Conservation (phyloP, 805 yeast species). For the Naumovozyma castellii region DNA sequence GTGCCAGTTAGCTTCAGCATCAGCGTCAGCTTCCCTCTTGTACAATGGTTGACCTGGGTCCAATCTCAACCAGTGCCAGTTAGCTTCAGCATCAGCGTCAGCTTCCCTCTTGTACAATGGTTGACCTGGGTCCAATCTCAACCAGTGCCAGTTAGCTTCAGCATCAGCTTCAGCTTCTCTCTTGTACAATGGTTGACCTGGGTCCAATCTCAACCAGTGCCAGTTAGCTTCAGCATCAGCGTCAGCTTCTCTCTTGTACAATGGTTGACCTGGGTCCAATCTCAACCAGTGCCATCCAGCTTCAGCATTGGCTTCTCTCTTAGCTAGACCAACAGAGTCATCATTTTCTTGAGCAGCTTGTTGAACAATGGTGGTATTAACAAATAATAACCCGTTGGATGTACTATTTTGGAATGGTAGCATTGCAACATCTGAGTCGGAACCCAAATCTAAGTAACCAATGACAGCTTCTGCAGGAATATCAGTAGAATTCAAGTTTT, state of each 20-base stretch:
- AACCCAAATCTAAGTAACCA: conserved; percentile 24
- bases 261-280: conserved; percentile 19
- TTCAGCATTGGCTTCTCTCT: conserved; percentile 25
- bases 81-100: conserved; percentile 14
- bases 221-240: conserved; percentile 17
- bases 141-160: conserved; percentile 24
- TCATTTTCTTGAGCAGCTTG: conserved; percentile 12
- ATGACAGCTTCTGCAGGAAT: conserved; percentile 28
- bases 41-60: conserved; percentile 22
- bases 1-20: conserved; percentile 15
- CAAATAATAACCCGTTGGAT: conserved; percentile 22
- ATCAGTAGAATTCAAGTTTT: conserved; percentile 6
- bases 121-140: conserved; percentile 19
- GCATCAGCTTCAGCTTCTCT: conserved; percentile 27
- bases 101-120: conserved; percentile 22
- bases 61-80: conserved; percentile 19
- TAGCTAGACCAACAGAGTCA: conserved; percentile 7
- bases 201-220: conserved; percentile 20
- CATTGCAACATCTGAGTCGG: conserved; percentile 20
- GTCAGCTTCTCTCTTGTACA: conserved; percentile 23
- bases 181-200: conserved; percentile 23
- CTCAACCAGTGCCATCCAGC: conserved; percentile 27
- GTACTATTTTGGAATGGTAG: conserved; percentile 25
- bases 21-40: conserved; percentile 19
- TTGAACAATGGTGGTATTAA: conserved; percentile 26